Evolutionary conservation across 2,329 filamentous ascomycete species (phyloP), one percentile per base, ranked within the genome.

Genomic region (Aulographum hederae): DNA sequence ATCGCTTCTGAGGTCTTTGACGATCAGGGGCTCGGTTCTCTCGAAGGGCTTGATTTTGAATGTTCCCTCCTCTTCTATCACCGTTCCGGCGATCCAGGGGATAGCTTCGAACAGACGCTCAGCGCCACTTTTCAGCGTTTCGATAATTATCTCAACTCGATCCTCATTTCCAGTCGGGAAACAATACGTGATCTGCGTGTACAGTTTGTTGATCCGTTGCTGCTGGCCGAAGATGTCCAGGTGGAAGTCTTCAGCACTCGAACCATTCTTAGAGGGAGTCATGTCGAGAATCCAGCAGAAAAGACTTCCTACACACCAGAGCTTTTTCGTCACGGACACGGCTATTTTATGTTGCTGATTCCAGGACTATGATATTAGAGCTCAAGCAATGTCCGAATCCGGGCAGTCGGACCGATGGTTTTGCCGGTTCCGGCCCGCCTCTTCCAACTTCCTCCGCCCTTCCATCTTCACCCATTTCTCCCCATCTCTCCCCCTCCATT

Each of bases 61-160:
- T 2, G 46, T 23, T 1, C 54, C 37, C 4, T 41, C 46, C 26
- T 56, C 48, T 16, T 49, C 43, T 18, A 60, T 44, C 0, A 62
- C 53, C 18, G 58, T 49, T 3, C 63, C 63, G 3, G 61, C 55
- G 1, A 60, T 36, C 60, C 59, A 67, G 1, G 59, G 61, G 27
- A 67, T 63, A 21, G 25, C 43, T 0, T 39, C 30, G 0, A 52
- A 38, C 0, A 69, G 47, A 3, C 47, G 46, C 18, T 46, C 38
- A 0, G 66, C 50, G 16, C 59, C 61, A 0, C 29, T 34, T 1
- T 39, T 39, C 3, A 65, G 30, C 1, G 39, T 53, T 2, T 35
- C 25, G 28, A 53, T 34, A 28, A 59, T 45, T n/a, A n/a, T n/a
- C 1, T 14, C 31, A 17, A 34, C 16, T 6, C 40, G 37, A 2